Evolutionary conservation across 2,329 filamentous ascomycete species (phyloP).

Genomic region (Furcasterigmium furcatum): DNA sequence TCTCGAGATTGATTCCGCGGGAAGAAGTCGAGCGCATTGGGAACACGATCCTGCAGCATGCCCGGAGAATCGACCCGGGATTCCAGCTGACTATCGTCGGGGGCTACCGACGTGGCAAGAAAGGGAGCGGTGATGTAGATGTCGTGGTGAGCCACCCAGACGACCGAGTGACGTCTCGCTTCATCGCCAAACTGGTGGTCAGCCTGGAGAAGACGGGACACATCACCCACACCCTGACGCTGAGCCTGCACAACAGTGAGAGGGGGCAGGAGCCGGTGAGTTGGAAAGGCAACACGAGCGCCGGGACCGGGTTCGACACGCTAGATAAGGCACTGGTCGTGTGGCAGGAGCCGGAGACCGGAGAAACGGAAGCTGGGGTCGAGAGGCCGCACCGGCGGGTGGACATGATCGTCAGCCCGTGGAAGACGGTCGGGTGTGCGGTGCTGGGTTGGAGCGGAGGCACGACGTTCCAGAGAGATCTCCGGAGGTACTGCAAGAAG

Average conservation of each 20-base stretch:
- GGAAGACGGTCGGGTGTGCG: constrained; percentile 85
- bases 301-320: constrained; percentile 71
- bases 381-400: constrained; percentile 70
- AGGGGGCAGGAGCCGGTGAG: constrained; percentile 61
- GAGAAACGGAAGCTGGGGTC: constrained; percentile 1
- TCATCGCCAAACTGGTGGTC: constrained; percentile 69
- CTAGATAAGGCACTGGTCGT: constrained; percentile 91
- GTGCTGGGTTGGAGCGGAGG: constrained; percentile 85
- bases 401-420: constrained; percentile 87
- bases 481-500: constrained; percentile 75
- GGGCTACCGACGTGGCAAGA: constrained; percentile 77
- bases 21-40: constrained; percentile 71
- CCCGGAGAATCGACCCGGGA: constrained; percentile 55
- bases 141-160: constrained; percentile 79
- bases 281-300: constrained; percentile 43
- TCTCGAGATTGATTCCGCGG: constrained; percentile 68
- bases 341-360: constrained; percentile 67
- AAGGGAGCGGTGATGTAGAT: constrained; percentile 76
- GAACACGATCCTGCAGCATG: constrained; percentile 60
- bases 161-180: constrained; percentile 60
- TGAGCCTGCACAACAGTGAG: constrained; percentile 68
- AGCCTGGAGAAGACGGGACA: constrained; percentile 65
- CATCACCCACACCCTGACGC: constrained; percentile 77
- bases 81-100: constrained; percentile 66
- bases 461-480: constrained; percentile 85